Conservation (phyloP, 805 yeast genomes). For the Barnettozyma salicaria region DNA sequence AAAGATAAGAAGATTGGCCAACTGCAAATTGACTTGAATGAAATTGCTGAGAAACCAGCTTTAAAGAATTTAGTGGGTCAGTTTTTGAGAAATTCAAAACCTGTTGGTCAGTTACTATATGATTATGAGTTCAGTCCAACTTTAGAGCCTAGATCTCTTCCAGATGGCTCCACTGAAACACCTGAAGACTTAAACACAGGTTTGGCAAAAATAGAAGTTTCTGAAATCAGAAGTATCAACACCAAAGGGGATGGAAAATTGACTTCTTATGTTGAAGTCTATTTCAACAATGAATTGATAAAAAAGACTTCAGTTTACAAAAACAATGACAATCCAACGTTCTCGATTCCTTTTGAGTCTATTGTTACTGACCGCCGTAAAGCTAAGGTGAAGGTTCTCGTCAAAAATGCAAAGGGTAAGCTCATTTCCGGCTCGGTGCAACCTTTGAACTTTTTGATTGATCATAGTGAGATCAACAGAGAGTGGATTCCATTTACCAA, state of each 20-base stretch:
- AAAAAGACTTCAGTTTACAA: constrained; percentile 53
- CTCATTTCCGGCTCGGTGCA: constrained; percentile 55
- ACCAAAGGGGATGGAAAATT: constrained; percentile 40
- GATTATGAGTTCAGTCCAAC: constrained; percentile 77
- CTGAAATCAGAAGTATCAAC: constrained; percentile 47
- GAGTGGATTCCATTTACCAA: constrained; percentile 68
- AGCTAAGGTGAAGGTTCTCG: constrained; percentile 57
- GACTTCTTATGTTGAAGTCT: constrained; percentile 66
- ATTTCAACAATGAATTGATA: constrained; percentile 54
- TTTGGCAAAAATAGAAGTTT: constrained; percentile 63
- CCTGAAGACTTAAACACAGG: constrained; percentile 95
- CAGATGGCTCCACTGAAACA: constrained; percentile 79
- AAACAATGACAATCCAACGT: constrained; percentile 60
- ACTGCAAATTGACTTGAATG: constrained; percentile 65
- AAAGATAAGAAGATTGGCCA: constrained; percentile 80
- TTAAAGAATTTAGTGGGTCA: constrained; percentile 46
- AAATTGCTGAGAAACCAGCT: constrained; percentile 47
- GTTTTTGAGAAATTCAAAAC: constrained; percentile 75
- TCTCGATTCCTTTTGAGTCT: constrained; percentile 57
- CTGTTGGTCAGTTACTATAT: constrained; percentile 67
- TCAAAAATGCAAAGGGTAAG: constrained; percentile 57
- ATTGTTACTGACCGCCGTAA: constrained; percentile 68
- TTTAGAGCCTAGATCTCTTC: constrained; percentile 46
- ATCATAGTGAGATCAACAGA: constrained; percentile 70
- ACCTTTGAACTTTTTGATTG: constrained; percentile 54